These are phyloP conservation scores for Annona squamosa DNA, from an alignment of 164 flowering plant species.

Conservation along the genomic window DNA sequence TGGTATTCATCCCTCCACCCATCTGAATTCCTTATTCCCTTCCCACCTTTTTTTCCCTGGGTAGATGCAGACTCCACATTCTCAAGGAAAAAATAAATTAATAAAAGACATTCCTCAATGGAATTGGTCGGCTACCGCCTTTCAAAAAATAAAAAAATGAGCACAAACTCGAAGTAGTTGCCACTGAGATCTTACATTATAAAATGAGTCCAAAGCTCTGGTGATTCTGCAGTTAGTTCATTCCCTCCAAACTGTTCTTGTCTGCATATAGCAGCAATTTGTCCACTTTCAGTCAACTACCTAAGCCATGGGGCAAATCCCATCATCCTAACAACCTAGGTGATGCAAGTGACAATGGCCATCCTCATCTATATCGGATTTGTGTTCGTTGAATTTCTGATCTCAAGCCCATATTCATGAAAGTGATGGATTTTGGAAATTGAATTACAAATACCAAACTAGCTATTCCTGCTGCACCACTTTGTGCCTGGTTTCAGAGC, in stretches of 20 bases:
- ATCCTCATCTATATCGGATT: constrained; percentile 13
- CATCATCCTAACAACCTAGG: constrained; percentile 6
- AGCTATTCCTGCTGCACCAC: neutral
- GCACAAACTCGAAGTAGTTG: constrained; percentile 12
- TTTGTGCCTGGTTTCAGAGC: constrained; percentile 1
- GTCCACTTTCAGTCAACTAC: constrained; percentile 8
- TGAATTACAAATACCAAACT: constrained; percentile 11
- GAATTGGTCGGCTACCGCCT: constrained; percentile 43
- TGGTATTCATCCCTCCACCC: constrained; percentile 24
- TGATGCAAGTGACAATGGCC: constrained; percentile 15
- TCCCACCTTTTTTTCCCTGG: constrained; percentile 24
- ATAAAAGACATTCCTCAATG: constrained; percentile 21
- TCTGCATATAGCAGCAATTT: neutral
- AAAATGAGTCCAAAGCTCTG: constrained; percentile 22
- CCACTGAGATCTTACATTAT: constrained; percentile 27
- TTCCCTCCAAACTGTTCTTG: constrained; percentile 15
- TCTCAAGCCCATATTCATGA: constrained; percentile 6
- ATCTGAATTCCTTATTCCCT: constrained; percentile 23
- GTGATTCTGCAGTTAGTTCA: constrained; percentile 14
- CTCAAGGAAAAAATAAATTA: constrained; percentile 22
- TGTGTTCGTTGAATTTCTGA: constrained; percentile 14
- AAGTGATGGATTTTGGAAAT: neutral
- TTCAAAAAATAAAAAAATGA: constrained; percentile 15
- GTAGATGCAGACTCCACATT: constrained; percentile 42
- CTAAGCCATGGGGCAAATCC: constrained; percentile 14